A percentile compares a stretch with the other conserved stretches of the same genome.
phyloP scores from a whole-genome alignment of 2,329 filamentous ascomycete species.

The Dryadomyces quercivorus region DNA sequence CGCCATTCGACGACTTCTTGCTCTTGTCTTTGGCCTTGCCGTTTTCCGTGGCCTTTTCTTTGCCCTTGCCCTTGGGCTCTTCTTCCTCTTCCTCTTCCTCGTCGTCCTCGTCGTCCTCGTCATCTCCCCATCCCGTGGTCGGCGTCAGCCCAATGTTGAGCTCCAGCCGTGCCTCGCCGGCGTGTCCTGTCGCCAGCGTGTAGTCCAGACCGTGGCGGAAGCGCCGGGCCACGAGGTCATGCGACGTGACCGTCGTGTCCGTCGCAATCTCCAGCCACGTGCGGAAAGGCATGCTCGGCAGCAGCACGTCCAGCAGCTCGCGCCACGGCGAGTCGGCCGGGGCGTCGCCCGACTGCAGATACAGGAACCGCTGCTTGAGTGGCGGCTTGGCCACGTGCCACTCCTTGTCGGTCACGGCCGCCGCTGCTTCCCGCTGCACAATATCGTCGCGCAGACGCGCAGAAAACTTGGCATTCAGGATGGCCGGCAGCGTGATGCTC shows the following conservation, averaged over 20 bases:
- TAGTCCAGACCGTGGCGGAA: slow-evolving; percentile 87
- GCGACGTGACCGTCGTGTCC: slow-evolving; percentile 57
- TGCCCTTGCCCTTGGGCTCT: slow-evolving; percentile 19
- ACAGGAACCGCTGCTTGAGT: slow-evolving; percentile 90
- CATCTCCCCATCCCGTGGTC: slow-evolving; percentile 65
- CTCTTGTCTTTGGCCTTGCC: slow-evolving; percentile 17
- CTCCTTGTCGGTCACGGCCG: slow-evolving; percentile 22
- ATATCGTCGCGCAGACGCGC: slow-evolving; percentile 60
- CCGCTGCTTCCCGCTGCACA: slow-evolving; percentile 48
- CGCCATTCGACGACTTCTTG: slow-evolving; percentile 14
- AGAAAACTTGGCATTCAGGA: slow-evolving; percentile 70
- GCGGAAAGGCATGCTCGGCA: slow-evolving; percentile 76
- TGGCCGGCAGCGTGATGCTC: slow-evolving; percentile 67
- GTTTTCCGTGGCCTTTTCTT: slow-evolving; percentile 21
- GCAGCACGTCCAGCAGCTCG: slow-evolving; percentile 67
- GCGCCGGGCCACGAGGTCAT: slow-evolving; percentile 69
- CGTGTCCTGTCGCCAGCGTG: slow-evolving; percentile 79
- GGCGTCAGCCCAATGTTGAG: slow-evolving; percentile 82
- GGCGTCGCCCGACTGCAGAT: slow-evolving; percentile 45
- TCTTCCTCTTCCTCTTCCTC: slow-evolving; percentile 21
- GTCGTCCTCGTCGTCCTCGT: slow-evolving; percentile 31
- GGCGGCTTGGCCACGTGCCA: slow-evolving; percentile 79
- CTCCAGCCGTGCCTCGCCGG: slow-evolving; percentile 67
- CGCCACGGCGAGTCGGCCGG: slow-evolving; percentile 47
- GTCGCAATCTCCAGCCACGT: slow-evolving; percentile 85